Evolutionary conservation across 2,329 filamentous ascomycete genomes (phyloP), one percentile per base, ranked within the genome.

Genomic region (Colletotrichum sp.): DNA sequence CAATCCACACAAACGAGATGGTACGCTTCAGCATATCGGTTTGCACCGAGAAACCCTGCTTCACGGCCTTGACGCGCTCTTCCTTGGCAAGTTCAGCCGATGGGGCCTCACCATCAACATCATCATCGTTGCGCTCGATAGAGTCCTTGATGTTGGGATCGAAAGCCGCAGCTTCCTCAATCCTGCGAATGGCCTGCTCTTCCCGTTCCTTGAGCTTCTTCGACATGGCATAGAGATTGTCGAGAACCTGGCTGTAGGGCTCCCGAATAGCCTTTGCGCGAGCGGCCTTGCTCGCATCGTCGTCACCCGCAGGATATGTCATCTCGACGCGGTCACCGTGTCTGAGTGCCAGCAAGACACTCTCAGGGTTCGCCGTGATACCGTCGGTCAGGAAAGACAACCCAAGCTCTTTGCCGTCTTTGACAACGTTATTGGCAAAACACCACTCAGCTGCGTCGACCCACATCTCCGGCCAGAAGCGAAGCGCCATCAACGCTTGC

Each of bases 381-480:
- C 97, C 97, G 77, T 97, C 92, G 26, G 92, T 89, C 28, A 99
- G 88, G 80, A 99, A 95, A 12, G 95, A 92, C 28, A 94, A 92
- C 13, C 95, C 96, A 75, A 86, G 81, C 8, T 89, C 87, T 76
- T 89, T 88, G 62, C 90, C 90, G 44, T 95, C 93, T 60, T 92
- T 87, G 12, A 85, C 82, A 79, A 96, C 87, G 60, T 91, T 91
- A 80, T 97, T 96, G 71, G 94, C 91, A 81, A 96, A 96, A 84
- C 95, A 98, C 92, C 96, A 99, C 79, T 98, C 95, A 1, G 96
- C 95, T 12, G 96, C 96, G 76, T 98, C 96, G 66, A 96, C 96
- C 97, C 97, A 99, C 80, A 98, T 93, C 82, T 98, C 95, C 6
- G 97, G 96, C 92, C 96, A 97, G 85, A 99, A 99, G 67, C 96